Evolutionary conservation across 2,329 filamentous ascomycete genomes (phyloP).

Genomic region (Truncatella angustata): DNA sequence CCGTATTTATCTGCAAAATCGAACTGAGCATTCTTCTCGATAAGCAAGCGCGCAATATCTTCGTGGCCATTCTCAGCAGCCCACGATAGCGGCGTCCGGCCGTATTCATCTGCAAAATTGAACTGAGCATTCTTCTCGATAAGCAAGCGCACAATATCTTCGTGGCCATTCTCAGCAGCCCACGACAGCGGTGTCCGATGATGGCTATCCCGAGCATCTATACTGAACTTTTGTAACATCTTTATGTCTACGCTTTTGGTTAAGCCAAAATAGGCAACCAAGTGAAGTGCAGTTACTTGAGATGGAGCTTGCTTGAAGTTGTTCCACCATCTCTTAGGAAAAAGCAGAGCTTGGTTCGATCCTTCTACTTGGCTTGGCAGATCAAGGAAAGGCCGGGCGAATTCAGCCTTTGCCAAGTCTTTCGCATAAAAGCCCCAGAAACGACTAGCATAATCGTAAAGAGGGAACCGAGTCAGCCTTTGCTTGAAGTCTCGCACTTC

Average conservation of each 20-base stretch:
- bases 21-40: constrained; percentile 20
- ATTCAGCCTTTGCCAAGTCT: not conserved
- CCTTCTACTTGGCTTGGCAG: not conserved
- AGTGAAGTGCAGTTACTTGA: not conserved
- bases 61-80: not conserved
- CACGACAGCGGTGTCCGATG: too few species aligned
- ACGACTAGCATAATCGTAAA: not conserved
- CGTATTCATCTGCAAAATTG: too few species aligned
- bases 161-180: not conserved
- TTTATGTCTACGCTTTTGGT: not conserved
- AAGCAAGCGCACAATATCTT: not conserved
- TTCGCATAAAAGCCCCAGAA: not conserved
- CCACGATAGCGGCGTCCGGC: too few species aligned
- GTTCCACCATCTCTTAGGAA: not conserved
- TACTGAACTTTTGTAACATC: not conserved
- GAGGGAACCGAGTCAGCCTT: not conserved
- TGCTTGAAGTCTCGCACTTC: not conserved
- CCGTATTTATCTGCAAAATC: constrained; percentile 24
- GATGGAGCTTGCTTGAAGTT: not conserved
- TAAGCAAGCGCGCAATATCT: not conserved
- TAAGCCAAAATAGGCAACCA: not conserved
- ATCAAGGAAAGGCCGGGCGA: not conserved
- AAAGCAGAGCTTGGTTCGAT: not conserved
- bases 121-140: too few species aligned
- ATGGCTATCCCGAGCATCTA: not conserved